Evolutionary conservation across 2,329 filamentous ascomycete genomes (phyloP).

Genomic region (Diaporthe destruens): DNA sequence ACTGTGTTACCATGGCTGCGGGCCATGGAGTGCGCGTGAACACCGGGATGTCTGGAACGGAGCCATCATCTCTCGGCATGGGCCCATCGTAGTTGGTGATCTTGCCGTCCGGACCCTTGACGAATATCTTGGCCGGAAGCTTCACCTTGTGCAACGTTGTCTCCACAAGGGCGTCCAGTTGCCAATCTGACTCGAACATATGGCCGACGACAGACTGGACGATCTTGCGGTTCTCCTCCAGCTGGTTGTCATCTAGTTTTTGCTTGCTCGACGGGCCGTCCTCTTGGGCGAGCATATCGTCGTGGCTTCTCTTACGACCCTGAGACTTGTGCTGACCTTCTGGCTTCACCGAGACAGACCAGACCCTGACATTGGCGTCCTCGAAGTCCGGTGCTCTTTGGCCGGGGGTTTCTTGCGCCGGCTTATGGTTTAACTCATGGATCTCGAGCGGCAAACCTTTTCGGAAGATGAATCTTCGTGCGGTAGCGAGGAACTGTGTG

Average conservation of each 20-base stretch:
- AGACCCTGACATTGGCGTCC: conserved; percentile 84
- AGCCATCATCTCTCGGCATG: conserved; percentile 62
- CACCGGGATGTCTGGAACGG: conserved; percentile 75
- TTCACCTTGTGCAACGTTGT: conserved; percentile 75
- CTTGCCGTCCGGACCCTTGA: conserved; percentile 73
- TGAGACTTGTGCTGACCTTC: conserved; percentile 44
- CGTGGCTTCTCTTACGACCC: conserved; percentile 55
- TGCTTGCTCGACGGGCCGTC: conserved; percentile 50
- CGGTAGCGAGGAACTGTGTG: conserved; percentile 83
- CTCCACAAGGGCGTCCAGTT: conserved; percentile 76
- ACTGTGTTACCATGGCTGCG: conserved; percentile 69
- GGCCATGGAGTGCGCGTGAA: conserved; percentile 85
- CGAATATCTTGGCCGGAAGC: conserved; percentile 77
- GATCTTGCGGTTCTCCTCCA: conserved; percentile 60
- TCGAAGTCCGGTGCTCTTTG: conserved; percentile 77
- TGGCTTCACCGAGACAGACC: conserved; percentile 75
- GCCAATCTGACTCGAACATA: conserved; percentile 86
- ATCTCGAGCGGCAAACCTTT: conserved; percentile 81
- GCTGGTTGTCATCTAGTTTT: conserved; percentile 41
- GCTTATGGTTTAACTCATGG: conserved; percentile 72
- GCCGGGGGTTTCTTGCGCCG: conserved; percentile 55
- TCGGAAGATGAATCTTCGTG: conserved; percentile 86
- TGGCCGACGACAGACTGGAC: conserved; percentile 74
- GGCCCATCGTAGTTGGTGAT: conserved; percentile 80
- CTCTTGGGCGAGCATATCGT: conserved; percentile 52